phyloP scores from a whole-genome alignment of 2,329 filamentous ascomycete species.

The Huntiella savannae region DNA sequence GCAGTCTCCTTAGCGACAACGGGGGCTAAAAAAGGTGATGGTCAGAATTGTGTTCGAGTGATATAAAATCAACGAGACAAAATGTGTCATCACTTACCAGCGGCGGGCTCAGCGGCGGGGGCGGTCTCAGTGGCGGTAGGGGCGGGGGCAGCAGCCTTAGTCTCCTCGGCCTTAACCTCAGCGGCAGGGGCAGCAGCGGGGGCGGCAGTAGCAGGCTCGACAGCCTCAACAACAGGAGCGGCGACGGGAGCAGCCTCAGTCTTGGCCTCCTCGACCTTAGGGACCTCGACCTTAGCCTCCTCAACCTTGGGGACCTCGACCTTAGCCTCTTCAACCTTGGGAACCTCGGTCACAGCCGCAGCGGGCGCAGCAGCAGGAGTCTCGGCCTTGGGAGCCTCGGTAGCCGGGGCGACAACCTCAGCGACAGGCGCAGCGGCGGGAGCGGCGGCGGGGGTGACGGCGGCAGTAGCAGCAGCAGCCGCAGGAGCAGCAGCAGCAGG shows the following conservation, averaged over 20 bases:
- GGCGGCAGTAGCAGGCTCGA: slow-evolving; percentile 4
- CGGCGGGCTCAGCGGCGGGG: slow-evolving; percentile 2
- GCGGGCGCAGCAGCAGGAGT: not conserved
- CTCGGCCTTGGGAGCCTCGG: not conserved
- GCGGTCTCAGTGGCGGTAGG: slow-evolving; percentile 4
- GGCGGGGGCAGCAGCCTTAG: slow-evolving; percentile 13
- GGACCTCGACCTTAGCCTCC: slow-evolving; percentile 12
- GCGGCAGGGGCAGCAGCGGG: slow-evolving; percentile 16
- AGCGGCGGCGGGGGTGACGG: not conserved
- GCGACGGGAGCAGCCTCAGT: not conserved
- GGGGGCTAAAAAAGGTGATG: not conserved
- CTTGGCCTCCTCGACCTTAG: slow-evolving; percentile 10
- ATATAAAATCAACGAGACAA: not conserved
- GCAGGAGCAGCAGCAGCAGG: slow-evolving; percentile 1
- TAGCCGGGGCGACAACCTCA: not conserved
- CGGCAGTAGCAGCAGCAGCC: not conserved
- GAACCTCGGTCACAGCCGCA: not conserved
- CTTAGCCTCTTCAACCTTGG: slow-evolving; percentile 5
- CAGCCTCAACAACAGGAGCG: slow-evolving; percentile 13
- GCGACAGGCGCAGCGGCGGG: not conserved
- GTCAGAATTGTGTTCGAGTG: not conserved
- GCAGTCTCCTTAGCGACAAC: slow-evolving; percentile 14
- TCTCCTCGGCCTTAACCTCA: slow-evolving; percentile 15
- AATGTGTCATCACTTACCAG: slow-evolving; percentile 4
- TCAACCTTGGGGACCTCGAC: slow-evolving; percentile 10